Percentiles rank a stretch among this genome's conserved stretches.
Conservation (phyloP, 2,329 filamentous ascomycete genomes). For the Pestalotiopsis sp. region DNA sequence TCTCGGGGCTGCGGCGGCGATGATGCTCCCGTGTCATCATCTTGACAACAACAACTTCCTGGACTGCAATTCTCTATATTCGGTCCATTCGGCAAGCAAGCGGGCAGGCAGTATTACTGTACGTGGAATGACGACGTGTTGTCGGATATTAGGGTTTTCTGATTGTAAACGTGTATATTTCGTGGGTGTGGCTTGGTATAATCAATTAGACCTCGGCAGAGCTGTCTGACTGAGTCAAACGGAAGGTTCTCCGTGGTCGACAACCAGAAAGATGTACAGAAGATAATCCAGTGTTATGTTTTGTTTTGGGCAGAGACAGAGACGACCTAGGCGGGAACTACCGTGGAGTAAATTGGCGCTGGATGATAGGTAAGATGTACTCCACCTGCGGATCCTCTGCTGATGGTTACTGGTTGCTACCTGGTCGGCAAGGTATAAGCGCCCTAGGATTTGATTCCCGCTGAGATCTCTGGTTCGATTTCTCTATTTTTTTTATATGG, state of each 20-base stretch:
- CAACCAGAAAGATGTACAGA: background rate
- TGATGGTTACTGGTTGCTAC: background rate
- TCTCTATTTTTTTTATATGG: conserved; percentile 2
- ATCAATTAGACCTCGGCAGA: background rate
- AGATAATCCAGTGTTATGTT: conserved; percentile 4
- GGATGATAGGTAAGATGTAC: background rate
- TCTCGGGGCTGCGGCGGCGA: conserved; percentile 60
- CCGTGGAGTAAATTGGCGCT: conserved; percentile 4
- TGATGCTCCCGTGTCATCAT: conserved; percentile 50
- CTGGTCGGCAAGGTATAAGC: background rate
- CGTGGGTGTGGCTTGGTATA: background rate
- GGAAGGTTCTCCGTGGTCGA: background rate
- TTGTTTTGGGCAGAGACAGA: conserved; percentile 4
- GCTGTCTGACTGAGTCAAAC: background rate
- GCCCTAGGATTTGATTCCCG: background rate
- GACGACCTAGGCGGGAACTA: background rate
- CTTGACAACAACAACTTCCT: conserved; percentile 32
- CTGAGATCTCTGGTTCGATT: background rate
- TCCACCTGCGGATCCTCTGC: background rate
- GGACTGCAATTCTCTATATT: conserved; percentile 13
- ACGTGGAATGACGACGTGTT: background rate
- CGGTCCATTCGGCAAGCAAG: conserved; percentile 10
- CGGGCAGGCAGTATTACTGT: background rate
- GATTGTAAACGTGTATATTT: background rate
- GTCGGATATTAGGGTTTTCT: background rate